These are phyloP conservation scores for Jaltomata sinuosa DNA, from an alignment of 257 asterid species.

Conservation along the genomic window DNA sequence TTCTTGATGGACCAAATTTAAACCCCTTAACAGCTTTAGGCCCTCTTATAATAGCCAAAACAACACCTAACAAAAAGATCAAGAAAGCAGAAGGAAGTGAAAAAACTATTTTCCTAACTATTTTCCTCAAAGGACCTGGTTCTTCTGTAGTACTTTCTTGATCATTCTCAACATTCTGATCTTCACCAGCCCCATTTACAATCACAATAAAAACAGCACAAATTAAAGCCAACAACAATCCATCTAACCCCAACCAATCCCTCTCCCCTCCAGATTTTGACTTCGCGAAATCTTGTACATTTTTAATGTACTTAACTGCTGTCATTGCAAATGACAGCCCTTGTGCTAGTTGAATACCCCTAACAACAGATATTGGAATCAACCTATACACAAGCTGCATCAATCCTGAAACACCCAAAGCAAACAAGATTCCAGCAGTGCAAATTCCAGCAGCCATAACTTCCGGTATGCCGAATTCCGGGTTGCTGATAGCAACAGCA, in stretches of 20 bases:
- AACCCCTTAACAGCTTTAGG: slow-evolving; percentile 45
- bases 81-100: slow-evolving; percentile 65
- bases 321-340: slow-evolving; percentile 67
- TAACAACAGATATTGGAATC: slow-evolving; percentile 56
- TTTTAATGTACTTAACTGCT: slow-evolving; percentile 54
- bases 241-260: slow-evolving; percentile 69
- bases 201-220: slow-evolving; percentile 53
- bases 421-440: slow-evolving; percentile 44
- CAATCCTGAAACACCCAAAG: slow-evolving; percentile 51
- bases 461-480: slow-evolving; percentile 55
- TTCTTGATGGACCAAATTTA: slow-evolving; percentile 54
- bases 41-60: slow-evolving; percentile 52
- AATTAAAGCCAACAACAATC: slow-evolving; percentile 45
- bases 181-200: slow-evolving; percentile 51
- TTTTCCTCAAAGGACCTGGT: neutral
- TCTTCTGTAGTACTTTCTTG: slow-evolving; percentile 4
- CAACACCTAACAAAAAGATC: slow-evolving; percentile 43
- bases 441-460: slow-evolving; percentile 80
- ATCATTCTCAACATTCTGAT: slow-evolving; percentile 7
- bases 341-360: slow-evolving; percentile 86
- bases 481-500: slow-evolving; percentile 62
- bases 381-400: slow-evolving; percentile 55
- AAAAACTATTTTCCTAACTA: slow-evolving; percentile 13
- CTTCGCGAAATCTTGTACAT: slow-evolving; percentile 40
- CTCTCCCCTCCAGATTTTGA: slow-evolving; percentile 49